Base-by-base conservation (phyloP, 768 basidiomycete species). In the Agaricus blazei region DNA sequence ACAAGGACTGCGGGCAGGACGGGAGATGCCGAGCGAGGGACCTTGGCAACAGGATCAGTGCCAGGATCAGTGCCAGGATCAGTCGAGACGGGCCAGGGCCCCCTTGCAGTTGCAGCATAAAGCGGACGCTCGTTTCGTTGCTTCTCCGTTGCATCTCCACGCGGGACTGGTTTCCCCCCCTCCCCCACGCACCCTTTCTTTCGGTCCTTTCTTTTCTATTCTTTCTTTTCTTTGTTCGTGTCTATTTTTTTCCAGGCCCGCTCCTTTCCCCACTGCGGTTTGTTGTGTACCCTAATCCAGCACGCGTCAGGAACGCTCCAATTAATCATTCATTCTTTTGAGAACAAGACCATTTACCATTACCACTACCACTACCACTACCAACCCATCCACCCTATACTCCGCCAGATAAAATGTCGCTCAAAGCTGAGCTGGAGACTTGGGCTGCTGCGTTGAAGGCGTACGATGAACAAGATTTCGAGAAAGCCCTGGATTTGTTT, bases 361-460 rank as follows among this genome's bases (percentile, higher is more conserved):
- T 19, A 19, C 19, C 1, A 19, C 19, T 19, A 19, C 19, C 19
- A 19, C 19, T 19, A 19, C 19, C 19, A 19, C 19, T 19, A 19
- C 19, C 19, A 19, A 19, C 19, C 19, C 48, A 52, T 34, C 24
- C 55, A 49, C 31, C 34, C 15, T 6, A 61, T 69, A 55, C 62
- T 50, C 60, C 11, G 59, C 69, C 57, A 63, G 49, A 61, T 64
- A 43, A 36, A 41, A 80, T 82, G 81, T 84, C 84, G 57, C 77
- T 85, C 67, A 86, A 84, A 72, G 83, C 78, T 58, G 84, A 86
- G 77, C 82, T 98, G 42, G 89, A 94, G 68, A 85, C 79, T 2
- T 96, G 93, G 93, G 83, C 85, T 12, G 77, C 88, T 38, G 95
- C 95, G 56, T 83, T 98, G 67, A 80, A 84, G 63, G 88, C 93